Percentiles rank a stretch among this genome's conserved stretches.
Evolutionary conservation across 768 basidiomycete genomes (phyloP).

Genomic region (Podaxis sp.): DNA sequence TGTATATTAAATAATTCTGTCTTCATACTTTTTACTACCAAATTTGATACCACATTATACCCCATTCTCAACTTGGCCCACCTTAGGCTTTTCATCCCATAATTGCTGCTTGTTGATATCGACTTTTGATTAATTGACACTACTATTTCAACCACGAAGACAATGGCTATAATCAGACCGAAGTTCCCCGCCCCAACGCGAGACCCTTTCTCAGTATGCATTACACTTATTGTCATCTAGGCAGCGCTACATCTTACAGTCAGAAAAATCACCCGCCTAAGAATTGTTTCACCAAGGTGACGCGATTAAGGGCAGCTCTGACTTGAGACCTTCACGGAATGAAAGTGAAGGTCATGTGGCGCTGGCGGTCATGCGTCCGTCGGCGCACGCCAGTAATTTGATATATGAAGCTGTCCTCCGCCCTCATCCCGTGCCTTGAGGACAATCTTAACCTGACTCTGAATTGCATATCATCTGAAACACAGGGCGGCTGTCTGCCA

Average conservation of each 20-base stretch:
- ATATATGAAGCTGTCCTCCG: background rate
- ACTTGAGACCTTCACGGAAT: background rate
- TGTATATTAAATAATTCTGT: conserved; percentile 4
- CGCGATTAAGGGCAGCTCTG: background rate
- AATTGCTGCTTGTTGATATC: background rate
- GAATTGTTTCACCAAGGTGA: background rate
- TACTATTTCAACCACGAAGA: background rate
- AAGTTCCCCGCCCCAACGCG: background rate
- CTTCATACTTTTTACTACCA: background rate
- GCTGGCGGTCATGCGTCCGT: no score
- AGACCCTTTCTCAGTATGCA: background rate
- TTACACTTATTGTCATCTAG: background rate
- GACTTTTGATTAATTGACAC: background rate
- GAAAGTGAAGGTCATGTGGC: background rate
- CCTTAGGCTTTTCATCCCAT: background rate
- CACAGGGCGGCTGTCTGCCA: background rate
- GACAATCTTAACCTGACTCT: background rate
- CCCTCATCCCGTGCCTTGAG: background rate
- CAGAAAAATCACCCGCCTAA: background rate
- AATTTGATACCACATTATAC: conserved; percentile 1
- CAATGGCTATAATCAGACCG: background rate
- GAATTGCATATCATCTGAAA: conserved; percentile 3
- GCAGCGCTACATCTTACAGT: background rate
- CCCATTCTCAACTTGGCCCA: background rate
- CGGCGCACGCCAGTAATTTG: background rate